Conservation (phyloP, 495 filamentous ascomycete genomes). For the Neurospora sp. region DNA sequence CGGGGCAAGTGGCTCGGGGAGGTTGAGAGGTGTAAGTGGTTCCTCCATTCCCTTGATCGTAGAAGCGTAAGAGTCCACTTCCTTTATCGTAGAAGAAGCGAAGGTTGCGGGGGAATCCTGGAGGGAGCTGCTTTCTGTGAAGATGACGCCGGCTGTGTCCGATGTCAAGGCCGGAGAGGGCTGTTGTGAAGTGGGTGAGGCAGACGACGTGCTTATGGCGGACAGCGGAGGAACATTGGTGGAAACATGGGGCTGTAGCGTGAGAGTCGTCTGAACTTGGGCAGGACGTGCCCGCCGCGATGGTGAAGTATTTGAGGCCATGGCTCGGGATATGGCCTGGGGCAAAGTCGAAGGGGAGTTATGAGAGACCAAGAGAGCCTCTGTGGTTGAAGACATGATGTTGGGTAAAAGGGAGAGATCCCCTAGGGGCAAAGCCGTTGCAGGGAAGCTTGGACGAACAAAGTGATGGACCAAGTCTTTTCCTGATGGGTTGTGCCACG, state of each 20-base stretch:
- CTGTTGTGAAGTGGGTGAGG: constrained; percentile 31
- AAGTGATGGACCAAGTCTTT: background rate
- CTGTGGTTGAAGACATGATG: constrained; percentile 15
- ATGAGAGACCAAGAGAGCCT: constrained; percentile 1
- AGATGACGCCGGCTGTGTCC: constrained; percentile 20
- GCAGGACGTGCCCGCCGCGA: constrained; percentile 28
- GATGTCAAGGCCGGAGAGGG: constrained; percentile 33
- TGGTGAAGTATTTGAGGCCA: constrained; percentile 25
- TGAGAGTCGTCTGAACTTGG: constrained; percentile 30
- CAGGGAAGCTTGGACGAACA: background rate
- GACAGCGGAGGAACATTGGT: constrained; percentile 21
- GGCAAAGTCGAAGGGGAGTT: constrained; percentile 2
- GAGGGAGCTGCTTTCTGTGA: constrained; percentile 31
- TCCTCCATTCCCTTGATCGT: constrained; percentile 7
- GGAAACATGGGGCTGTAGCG: constrained; percentile 22
- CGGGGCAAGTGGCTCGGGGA: constrained; percentile 30
- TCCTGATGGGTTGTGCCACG: background rate
- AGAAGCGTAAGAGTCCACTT: constrained; percentile 5
- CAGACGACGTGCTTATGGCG: constrained; percentile 33
- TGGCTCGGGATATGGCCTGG: constrained; percentile 19
- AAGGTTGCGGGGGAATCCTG: constrained; percentile 33
- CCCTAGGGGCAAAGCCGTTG: background rate
- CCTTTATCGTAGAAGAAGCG: constrained; percentile 19
- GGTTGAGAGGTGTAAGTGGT: constrained; percentile 19
- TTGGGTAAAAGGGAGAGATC: background rate